Percentiles rank a stretch among this genome's conserved stretches.
Evolutionary conservation across 1,284 basidiomycete species (phyloP).

Genomic region (Filobasidium uniguttulatum): DNA sequence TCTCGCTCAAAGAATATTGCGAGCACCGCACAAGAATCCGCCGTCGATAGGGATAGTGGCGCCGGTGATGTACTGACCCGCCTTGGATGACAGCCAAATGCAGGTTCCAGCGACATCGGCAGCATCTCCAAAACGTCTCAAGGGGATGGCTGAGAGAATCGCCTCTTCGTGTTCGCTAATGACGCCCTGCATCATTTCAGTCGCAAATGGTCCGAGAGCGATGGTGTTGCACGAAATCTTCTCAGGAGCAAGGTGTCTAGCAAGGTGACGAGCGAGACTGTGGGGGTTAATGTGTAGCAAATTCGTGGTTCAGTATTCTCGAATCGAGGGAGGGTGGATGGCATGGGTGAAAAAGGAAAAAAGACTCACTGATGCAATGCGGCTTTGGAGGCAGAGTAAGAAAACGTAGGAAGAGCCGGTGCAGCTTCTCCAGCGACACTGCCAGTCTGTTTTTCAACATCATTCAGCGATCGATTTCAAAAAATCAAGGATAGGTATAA

Average conservation of each 20-base stretch:
- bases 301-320: no score
- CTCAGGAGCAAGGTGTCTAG: conserved; percentile 47
- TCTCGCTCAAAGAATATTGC: no score
- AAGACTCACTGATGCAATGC: conserved; percentile 32
- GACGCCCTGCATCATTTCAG: conserved; percentile 47
- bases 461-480: no score
- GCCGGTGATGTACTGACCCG: conserved; percentile 51
- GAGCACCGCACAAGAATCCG: conserved; percentile 40
- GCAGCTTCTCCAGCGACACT: conserved; percentile 49
- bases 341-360: background rate
- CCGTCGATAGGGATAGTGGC: conserved; percentile 51
- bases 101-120: conserved; percentile 52
- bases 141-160: conserved; percentile 42
- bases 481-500: background rate
- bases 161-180: conserved; percentile 42
- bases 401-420: conserved; percentile 50
- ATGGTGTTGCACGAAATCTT: conserved; percentile 55
- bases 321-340: no score
- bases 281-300: conserved; percentile 32
- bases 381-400: conserved; percentile 53
- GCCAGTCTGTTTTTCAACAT: conserved; percentile 45
- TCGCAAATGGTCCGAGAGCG: conserved; percentile 45
- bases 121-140: conserved; percentile 47
- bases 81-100: conserved; percentile 49
- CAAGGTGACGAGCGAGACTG: conserved; percentile 51